phyloP scores from a whole-genome alignment of 306 rosid species.

The Datisca glomerata region DNA sequence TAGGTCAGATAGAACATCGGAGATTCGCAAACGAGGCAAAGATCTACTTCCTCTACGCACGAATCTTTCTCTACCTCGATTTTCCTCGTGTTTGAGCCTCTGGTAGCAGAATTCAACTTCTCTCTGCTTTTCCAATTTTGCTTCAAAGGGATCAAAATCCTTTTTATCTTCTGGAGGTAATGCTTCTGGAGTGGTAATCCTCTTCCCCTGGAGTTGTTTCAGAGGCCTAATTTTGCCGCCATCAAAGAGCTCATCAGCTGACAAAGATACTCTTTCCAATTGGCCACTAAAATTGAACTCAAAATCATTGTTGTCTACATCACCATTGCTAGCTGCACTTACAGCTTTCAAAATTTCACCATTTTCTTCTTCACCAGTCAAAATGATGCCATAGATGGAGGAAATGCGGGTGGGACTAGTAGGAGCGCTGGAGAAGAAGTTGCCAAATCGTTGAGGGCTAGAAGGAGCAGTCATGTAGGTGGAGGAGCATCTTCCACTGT shows the following conservation, averaged over 20 bases:
- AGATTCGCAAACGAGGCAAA: constrained; percentile 59
- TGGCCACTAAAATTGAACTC: constrained; percentile 30
- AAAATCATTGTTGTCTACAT: constrained; percentile 16
- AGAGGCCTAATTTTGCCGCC: constrained; percentile 63
- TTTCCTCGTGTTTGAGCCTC: background rate
- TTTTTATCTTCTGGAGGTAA: constrained; percentile 25
- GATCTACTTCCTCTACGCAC: constrained; percentile 57
- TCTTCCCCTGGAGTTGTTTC: constrained; percentile 36
- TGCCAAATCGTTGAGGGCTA: constrained; percentile 57
- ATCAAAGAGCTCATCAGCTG: constrained; percentile 71
- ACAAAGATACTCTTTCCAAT: constrained; percentile 18
- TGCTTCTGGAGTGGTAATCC: constrained; percentile 23
- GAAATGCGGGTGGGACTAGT: constrained; percentile 57
- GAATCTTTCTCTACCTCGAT: constrained; percentile 38
- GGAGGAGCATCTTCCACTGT: too few relatives aligned
- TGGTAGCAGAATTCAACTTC: constrained; percentile 21
- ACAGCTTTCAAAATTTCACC: constrained; percentile 40
- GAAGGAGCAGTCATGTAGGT: constrained; percentile 91
- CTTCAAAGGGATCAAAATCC: constrained; percentile 38
- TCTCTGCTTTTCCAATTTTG: constrained; percentile 32
- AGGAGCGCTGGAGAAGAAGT: constrained; percentile 74
- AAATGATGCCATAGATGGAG: constrained; percentile 27
- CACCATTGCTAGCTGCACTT: background rate
- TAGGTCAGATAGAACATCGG: constrained; percentile 31
- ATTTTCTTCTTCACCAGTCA: constrained; percentile 47